Percentiles rank a stretch among this genome's conserved stretches.
Conservation (phyloP, 2,329 filamentous ascomycete genomes). For the Aspergillus aculeatinus region DNA sequence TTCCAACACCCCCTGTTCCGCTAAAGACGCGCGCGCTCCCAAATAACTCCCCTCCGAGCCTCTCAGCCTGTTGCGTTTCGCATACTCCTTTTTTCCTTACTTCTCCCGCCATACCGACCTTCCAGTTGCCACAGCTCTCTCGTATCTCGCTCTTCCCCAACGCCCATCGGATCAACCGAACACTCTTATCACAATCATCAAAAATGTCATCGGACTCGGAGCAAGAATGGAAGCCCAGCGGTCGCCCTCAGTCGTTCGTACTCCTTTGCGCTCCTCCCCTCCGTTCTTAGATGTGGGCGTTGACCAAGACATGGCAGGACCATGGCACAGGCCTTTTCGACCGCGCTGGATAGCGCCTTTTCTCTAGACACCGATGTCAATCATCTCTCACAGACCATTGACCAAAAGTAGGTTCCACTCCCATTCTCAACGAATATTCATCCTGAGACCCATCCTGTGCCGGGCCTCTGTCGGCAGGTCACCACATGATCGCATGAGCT, state of each 20-base stretch:
- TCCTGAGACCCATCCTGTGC: not conserved
- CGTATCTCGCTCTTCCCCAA: slow-evolving; percentile 4
- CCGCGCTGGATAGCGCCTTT: slow-evolving; percentile 84
- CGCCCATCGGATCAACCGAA: not conserved
- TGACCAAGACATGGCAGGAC: slow-evolving; percentile 58
- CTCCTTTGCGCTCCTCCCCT: slow-evolving; percentile 15
- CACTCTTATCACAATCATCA: not conserved
- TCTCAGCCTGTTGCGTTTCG: slow-evolving; percentile 7
- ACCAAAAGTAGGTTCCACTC: slow-evolving; percentile 70
- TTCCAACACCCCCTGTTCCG: slow-evolving; percentile 9
- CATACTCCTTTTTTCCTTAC: slow-evolving; percentile 8
- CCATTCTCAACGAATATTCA: not conserved
- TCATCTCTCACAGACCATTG: slow-evolving; percentile 70
- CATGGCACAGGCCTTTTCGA: slow-evolving; percentile 82
- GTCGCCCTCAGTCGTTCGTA: slow-evolving; percentile 80
- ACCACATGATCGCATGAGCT: slow-evolving; percentile 1
- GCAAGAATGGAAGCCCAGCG: slow-evolving; percentile 76
- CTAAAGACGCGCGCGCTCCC: slow-evolving; percentile 7
- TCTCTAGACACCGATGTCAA: slow-evolving; percentile 77
- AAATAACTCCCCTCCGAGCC: slow-evolving; percentile 3
- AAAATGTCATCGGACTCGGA: slow-evolving; percentile 61
- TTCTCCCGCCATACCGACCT: not conserved
- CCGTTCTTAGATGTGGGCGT: slow-evolving; percentile 14
- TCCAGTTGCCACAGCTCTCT: not conserved
- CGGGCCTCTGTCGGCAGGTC: not conserved